A percentile compares a stretch with the other conserved stretches of the same genome.
phyloP scores from a whole-genome alignment of 2,329 filamentous ascomycete species.

The Verticillium zaregamsianum region DNA sequence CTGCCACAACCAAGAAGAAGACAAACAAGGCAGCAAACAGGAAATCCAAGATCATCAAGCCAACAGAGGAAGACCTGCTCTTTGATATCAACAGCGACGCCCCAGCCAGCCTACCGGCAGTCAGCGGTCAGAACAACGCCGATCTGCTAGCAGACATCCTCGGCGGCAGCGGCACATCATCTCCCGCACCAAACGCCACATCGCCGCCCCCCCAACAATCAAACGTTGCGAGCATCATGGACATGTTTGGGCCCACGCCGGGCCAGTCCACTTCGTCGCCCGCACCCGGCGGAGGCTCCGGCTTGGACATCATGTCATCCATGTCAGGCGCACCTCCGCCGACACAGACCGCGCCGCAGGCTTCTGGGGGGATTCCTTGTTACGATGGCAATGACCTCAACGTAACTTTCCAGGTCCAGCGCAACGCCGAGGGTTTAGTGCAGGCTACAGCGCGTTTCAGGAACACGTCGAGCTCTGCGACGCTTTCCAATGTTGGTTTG shows the following conservation, averaged over 20 bases:
- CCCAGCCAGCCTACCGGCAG: constrained; percentile 49
- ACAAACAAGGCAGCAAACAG: constrained; percentile 66
- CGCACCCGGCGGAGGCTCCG: constrained; percentile 22
- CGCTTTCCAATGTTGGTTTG: constrained; percentile 71
- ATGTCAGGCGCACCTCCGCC: constrained; percentile 28
- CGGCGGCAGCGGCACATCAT: constrained; percentile 68
- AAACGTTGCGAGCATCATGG: constrained; percentile 76
- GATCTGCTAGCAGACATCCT: constrained; percentile 91
- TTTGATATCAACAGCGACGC: constrained; percentile 79
- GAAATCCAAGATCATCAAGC: constrained; percentile 73
- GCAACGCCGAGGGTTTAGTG: constrained; percentile 72
- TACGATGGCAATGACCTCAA: constrained; percentile 84
- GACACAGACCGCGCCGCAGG: constrained; percentile 29
- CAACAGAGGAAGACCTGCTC: constrained; percentile 85
- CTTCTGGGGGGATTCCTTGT: constrained; percentile 59
- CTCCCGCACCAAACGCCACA: constrained; percentile 34
- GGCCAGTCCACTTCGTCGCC: constrained; percentile 21
- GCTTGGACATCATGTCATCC: constrained; percentile 45
- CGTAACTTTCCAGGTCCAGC: constrained; percentile 78
- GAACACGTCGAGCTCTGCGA: constrained; percentile 64
- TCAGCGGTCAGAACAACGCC: constrained; percentile 63
- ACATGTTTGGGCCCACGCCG: constrained; percentile 59
- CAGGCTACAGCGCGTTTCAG: constrained; percentile 82
- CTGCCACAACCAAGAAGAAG: constrained; percentile 60
- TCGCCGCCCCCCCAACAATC: constrained; percentile 52